Evolutionary conservation across 1,139 yeast genomes (phyloP).

Genomic region (Yamadazyma diddensiae): DNA sequence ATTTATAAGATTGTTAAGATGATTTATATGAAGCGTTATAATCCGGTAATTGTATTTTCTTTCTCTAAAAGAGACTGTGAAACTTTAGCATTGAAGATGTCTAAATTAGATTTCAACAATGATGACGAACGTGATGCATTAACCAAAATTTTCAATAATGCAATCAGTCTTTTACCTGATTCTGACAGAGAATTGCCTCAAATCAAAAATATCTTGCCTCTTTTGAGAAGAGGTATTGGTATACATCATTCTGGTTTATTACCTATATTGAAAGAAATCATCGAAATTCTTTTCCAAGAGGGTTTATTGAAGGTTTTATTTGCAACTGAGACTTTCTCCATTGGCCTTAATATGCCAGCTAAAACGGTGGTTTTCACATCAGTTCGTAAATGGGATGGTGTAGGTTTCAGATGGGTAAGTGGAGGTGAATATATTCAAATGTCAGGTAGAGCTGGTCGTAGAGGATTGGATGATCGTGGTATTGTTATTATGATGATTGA

Average conservation of each 20-base stretch:
- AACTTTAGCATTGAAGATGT: conserved; percentile 87
- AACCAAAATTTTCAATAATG: conserved; percentile 84
- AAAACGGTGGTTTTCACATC: conserved; percentile 97
- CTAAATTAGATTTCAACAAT: conserved; percentile 87
- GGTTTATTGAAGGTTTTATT: conserved; percentile 90
- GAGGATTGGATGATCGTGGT: conserved; percentile 98
- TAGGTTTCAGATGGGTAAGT: conserved; percentile 95
- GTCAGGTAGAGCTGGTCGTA: conserved; percentile 99
- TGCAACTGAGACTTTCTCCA: conserved; percentile 98
- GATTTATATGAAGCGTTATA: conserved; percentile 94
- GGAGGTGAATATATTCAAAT: conserved; percentile 99
- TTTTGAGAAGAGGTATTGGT: conserved; percentile 92
- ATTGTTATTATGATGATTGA: conserved; percentile 99
- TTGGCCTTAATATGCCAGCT: conserved; percentile 98
- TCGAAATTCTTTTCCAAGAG: conserved; percentile 95
- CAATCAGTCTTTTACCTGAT: conserved; percentile 82
- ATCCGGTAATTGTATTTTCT: conserved; percentile 97
- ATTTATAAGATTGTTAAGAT: conserved; percentile 95
- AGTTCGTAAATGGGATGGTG: conserved; percentile 98
- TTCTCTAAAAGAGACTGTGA: conserved; percentile 97
- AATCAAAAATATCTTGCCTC: conserved; percentile 83
- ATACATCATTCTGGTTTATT: conserved; percentile 96
- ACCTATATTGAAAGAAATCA: conserved; percentile 94
- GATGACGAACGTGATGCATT: conserved; percentile 91
- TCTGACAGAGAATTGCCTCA: conserved; percentile 91